Percentiles rank a stretch among this genome's conserved stretches.
These are phyloP conservation scores for Penicillium sumatraense DNA, from an alignment of 2,329 filamentous ascomycete genomes.

Conservation along the genomic window DNA sequence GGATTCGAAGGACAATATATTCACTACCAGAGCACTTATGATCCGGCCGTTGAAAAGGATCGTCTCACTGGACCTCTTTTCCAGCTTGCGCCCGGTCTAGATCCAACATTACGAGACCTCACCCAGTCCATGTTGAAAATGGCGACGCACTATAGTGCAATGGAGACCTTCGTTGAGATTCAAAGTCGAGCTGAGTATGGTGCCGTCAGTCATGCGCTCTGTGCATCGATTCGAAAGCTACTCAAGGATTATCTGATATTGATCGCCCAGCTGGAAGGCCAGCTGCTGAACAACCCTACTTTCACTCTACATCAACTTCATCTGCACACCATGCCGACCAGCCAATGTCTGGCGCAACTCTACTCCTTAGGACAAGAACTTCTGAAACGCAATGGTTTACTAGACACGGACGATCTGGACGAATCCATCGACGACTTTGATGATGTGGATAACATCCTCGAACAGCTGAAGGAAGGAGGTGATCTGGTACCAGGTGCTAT, in stretches of 20 bases:
- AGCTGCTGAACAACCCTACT: constrained; percentile 82
- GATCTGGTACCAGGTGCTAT: constrained; percentile 79
- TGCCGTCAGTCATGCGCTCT: constrained; percentile 91
- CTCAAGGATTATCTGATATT: constrained; percentile 93
- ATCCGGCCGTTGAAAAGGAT: constrained; percentile 83
- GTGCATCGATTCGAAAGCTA: constrained; percentile 89
- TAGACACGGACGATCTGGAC: constrained; percentile 70
- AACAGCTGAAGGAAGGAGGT: constrained; percentile 84
- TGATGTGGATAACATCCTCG: constrained; percentile 90
- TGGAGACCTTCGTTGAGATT: constrained; percentile 92
- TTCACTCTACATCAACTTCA: constrained; percentile 95
- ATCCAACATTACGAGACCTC: constrained; percentile 88
- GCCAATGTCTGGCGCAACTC: constrained; percentile 88
- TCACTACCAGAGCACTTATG: constrained; percentile 79
- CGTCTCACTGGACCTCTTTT: constrained; percentile 82
- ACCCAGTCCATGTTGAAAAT: constrained; percentile 88
- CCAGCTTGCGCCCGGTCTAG: constrained; percentile 78
- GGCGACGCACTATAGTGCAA: constrained; percentile 88
- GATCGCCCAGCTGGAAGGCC: constrained; percentile 90
- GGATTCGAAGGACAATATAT: constrained; percentile 98
- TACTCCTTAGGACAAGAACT: constrained; percentile 88
- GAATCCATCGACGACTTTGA: constrained; percentile 76
- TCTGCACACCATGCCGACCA: constrained; percentile 85
- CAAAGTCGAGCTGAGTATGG: constrained; percentile 93
- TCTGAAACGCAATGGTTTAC: constrained; percentile 80